Conservation (phyloP, 371 early-diverging fungal genomes). For the Haplosporangium sp. region DNA sequence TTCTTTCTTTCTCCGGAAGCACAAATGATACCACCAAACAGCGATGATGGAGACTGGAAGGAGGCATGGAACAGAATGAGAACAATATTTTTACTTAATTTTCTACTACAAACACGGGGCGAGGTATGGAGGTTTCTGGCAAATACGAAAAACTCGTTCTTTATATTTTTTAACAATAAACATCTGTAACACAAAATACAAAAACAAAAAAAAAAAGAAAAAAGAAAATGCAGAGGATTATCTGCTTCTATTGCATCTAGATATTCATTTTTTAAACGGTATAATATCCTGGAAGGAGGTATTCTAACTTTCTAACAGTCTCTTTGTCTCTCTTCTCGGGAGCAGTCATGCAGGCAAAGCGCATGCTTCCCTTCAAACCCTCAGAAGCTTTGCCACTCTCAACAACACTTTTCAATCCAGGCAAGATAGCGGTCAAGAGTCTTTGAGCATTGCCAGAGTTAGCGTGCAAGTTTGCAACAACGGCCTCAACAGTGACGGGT, state of each 20-base stretch:
- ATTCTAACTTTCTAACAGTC: slow-evolving; percentile 80
- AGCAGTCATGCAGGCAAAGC: slow-evolving; percentile 81
- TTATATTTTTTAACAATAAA: slow-evolving; percentile 75
- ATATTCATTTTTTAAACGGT: slow-evolving; percentile 21
- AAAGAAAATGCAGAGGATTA: not conserved
- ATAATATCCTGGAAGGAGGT: slow-evolving; percentile 85
- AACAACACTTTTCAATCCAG: slow-evolving; percentile 76
- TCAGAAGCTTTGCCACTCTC: slow-evolving; percentile 56
- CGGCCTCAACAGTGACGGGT: slow-evolving; percentile 92
- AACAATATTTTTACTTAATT: slow-evolving; percentile 3
- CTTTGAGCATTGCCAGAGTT: slow-evolving; percentile 89
- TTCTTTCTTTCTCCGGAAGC: not conserved
- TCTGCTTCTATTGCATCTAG: not conserved
- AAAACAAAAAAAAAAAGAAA: too few species aligned
- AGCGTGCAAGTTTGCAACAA: slow-evolving; percentile 89
- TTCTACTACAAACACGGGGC: not conserved
- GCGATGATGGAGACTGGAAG: not conserved
- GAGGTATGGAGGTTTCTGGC: slow-evolving; percentile 21
- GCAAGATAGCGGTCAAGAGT: slow-evolving; percentile 83
- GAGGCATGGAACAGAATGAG: not conserved
- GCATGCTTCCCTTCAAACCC: slow-evolving; percentile 81
- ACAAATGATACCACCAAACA: slow-evolving; percentile 10
- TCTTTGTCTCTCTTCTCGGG: slow-evolving; percentile 78
- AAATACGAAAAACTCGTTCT: slow-evolving; percentile 4
- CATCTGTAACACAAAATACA: not conserved